phyloP scores from a whole-genome alignment of 208 protist species.

The Leishmania gerbilli region DNA sequence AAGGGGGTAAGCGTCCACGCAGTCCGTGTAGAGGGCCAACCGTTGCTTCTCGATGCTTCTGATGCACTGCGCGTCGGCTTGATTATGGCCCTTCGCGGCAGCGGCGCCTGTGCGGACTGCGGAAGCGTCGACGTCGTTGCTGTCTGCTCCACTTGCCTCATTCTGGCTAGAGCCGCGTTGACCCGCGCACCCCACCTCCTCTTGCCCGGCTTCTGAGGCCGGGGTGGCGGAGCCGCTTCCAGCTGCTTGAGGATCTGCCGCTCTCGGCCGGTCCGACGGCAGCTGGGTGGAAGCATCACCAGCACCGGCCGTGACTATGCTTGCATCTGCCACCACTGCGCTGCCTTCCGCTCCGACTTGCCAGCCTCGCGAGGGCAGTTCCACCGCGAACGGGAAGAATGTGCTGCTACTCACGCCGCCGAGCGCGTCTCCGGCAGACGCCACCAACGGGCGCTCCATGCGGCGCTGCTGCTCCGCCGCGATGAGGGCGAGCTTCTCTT shows the following conservation, averaged over 20 bases:
- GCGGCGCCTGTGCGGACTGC: neutral
- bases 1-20: slow-evolving; percentile 51
- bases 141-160: neutral
- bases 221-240: neutral
- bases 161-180: too few species aligned
- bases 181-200: neutral
- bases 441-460: slow-evolving; percentile 24
- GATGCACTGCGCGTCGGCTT: slow-evolving; percentile 9
- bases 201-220: neutral
- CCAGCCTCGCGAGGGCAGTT: slow-evolving; percentile 83
- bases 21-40: slow-evolving; percentile 50
- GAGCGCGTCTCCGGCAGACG: slow-evolving; percentile 20
- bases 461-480: slow-evolving; percentile 20
- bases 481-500: slow-evolving; percentile 10
- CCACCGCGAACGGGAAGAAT: slow-evolving; percentile 70
- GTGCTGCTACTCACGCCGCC: slow-evolving; percentile 28
- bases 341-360: slow-evolving; percentile 3
- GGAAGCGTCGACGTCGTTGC: neutral
- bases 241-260: neutral
- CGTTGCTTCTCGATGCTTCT: slow-evolving; percentile 50
- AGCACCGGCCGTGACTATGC: slow-evolving; percentile 1
- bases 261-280: neutral
- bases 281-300: neutral
- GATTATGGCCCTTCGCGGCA: neutral
- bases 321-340: slow-evolving; percentile 9